A percentile compares a stretch with the other conserved stretches of the same genome.
phyloP scores from a whole-genome alignment of 1,284 basidiomycete species.

The Malassezia obtusa region DNA sequence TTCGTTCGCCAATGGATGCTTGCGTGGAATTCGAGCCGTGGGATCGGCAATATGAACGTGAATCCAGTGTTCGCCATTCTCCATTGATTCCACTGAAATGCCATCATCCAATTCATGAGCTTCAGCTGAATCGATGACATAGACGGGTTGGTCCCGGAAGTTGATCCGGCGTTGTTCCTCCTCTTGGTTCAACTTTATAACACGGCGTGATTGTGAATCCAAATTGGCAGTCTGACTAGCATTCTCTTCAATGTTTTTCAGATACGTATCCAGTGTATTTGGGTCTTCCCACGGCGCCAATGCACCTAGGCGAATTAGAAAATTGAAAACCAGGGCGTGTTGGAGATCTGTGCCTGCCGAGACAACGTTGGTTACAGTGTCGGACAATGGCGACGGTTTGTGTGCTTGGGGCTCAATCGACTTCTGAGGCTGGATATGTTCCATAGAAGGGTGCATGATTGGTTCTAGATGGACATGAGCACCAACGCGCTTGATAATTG shows the following conservation, averaged over 20 bases:
- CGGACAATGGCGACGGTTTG: not conserved
- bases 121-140: conserved; percentile 71
- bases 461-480: conserved; percentile 23
- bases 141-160: conserved; percentile 67
- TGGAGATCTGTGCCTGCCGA: conserved; percentile 23
- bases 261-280: conserved; percentile 20
- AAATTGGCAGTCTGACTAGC: not conserved
- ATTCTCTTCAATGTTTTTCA: conserved; percentile 14
- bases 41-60: conserved; percentile 93
- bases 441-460: conserved; percentile 4
- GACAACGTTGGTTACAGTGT: conserved; percentile 14
- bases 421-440: not conserved
- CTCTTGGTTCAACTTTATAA: not conserved
- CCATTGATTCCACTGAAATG: conserved; percentile 59
- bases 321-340: conserved; percentile 24
- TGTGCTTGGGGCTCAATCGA: not conserved
- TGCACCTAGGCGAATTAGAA: conserved; percentile 23
- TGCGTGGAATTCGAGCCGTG: conserved; percentile 64
- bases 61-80: conserved; percentile 57
- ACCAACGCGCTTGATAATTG: conserved; percentile 59
- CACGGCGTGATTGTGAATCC: not conserved
- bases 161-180: not conserved
- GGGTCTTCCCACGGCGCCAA: conserved; percentile 34
- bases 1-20: conserved; percentile 53
- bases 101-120: conserved; percentile 93